These are phyloP conservation scores for Erucastrum elatum DNA, from an alignment of 345 rosid genomes.

Conservation along the genomic window DNA sequence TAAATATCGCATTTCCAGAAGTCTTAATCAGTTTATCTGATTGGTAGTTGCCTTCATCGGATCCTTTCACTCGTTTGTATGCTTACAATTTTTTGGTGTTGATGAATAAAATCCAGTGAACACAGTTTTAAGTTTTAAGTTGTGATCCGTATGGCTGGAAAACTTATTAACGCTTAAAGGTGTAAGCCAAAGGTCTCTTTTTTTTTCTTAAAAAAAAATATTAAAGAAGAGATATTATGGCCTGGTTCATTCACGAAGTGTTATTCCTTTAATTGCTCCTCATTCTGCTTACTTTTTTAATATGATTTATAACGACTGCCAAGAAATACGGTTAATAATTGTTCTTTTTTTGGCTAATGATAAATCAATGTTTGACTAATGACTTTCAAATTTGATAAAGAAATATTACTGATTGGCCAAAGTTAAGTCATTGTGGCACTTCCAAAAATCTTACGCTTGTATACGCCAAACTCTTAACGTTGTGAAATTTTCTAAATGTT, in stretches of 20 bases:
- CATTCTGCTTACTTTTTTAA: neutral
- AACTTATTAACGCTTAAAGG: neutral
- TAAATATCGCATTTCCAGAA: neutral
- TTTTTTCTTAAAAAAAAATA: too few species aligned
- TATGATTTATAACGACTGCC: neutral
- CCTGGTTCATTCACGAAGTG: neutral
- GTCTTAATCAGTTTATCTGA: neutral
- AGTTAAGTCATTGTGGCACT: too few species aligned
- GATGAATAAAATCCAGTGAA: neutral
- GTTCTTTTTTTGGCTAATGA: neutral
- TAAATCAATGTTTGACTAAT: too few species aligned
- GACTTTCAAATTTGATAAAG: neutral
- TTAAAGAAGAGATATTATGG: neutral
- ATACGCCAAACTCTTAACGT: neutral
- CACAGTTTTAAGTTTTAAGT: neutral
- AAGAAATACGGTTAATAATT: neutral
- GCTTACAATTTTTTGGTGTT: neutral
- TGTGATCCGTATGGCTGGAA: neutral
- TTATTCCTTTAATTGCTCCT: neutral
- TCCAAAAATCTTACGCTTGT: too few species aligned
- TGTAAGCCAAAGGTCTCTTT: neutral
- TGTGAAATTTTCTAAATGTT: neutral
- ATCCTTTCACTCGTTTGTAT: neutral
- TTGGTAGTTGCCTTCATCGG: neutral
- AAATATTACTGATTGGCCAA: too few species aligned